Base-by-base conservation (phyloP, 169 alveolate genomes). In the Cyclospora cayetanensis region DNA sequence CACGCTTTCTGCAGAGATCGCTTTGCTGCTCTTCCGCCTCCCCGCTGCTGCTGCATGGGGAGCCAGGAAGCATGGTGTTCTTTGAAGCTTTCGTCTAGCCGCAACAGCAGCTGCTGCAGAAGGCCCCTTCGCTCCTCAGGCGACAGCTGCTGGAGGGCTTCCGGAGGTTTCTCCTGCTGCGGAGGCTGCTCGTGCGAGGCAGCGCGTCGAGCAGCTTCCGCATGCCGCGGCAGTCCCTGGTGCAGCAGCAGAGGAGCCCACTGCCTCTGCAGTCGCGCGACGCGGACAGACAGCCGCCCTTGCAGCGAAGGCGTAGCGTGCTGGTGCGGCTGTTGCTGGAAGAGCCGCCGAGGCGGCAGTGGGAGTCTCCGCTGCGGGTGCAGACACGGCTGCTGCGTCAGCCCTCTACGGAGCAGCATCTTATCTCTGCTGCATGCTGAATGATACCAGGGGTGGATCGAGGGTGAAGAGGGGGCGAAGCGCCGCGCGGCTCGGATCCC, bases 11-110 rank as follows among this genome's bases (percentile, higher is more conserved):
- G 83, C 83, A 70, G 83, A 50, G 50, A 41, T 0, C 2, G 42
- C 83, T 70, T 70, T 37, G 34, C 53, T 70, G 31, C 83, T 60
- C 72, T 60, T 25, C 72, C 72, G 72, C 72, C 72, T n/a, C 72
- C 72, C 35, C 72, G 3, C 35, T 60, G 72, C 35, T n/a, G n/a
- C 72, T 60, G 72, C 35, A 2, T 25, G 25, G 72, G 72, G 12
- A 60, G 72, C 72, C 72, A 60, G 2, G 7, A 2, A 37, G 83
- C 34, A 7, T 70, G 83, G 35, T 70, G 83, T 55, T 39, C 46
- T 55, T 70, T 60, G 29, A 60, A 60, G 29, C 72, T 60, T 60
- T 60, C 72, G 29, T 60, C 72, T 60, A 60, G n/a, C 35, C 72
- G 72, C 35, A 60, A 34, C n/a, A 60, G 3, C 72, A 60, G 83